Evolutionary conservation across 495 filamentous ascomycete species (phyloP).

Genomic region (Alectoria sarmentosa): DNA sequence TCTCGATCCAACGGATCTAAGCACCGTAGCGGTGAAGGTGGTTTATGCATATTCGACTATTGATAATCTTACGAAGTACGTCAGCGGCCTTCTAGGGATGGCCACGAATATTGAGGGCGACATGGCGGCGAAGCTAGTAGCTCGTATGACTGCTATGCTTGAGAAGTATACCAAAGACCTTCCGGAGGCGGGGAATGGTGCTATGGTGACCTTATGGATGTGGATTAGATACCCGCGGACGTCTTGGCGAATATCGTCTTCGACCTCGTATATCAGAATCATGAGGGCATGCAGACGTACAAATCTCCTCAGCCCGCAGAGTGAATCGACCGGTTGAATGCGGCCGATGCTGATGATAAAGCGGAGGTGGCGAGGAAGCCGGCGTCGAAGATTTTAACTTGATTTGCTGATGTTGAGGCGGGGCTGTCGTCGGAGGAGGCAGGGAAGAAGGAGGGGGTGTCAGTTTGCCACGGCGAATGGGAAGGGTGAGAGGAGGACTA

Average conservation of each 20-base stretch:
- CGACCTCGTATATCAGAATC: not conserved
- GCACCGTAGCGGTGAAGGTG: not conserved
- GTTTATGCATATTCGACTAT: too few species aligned
- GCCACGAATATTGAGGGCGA: not conserved
- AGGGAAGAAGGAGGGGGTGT: too few species aligned
- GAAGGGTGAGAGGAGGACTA: not conserved
- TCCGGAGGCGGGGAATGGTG: not conserved
- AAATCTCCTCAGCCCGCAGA: not conserved
- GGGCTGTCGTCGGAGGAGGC: not conserved
- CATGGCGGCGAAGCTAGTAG: not conserved
- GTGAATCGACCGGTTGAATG: too few species aligned
- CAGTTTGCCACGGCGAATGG: not conserved
- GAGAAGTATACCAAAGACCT: not conserved
- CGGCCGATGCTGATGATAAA: too few species aligned
- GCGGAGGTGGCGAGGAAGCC: too few species aligned
- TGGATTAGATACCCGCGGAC: not conserved
- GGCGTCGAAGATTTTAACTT: not conserved
- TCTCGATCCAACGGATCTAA: not conserved
- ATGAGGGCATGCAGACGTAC: not conserved
- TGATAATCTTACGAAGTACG: not conserved
- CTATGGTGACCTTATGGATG: not conserved
- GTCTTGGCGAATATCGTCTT: not conserved
- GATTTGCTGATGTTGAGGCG: not conserved
- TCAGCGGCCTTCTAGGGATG: not conserved
- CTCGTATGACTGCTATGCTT: not conserved